Evolutionary conservation across 2,329 filamentous ascomycete genomes (phyloP), one percentile per base, ranked within the genome.

Genomic region (Trichophyton equinum): DNA sequence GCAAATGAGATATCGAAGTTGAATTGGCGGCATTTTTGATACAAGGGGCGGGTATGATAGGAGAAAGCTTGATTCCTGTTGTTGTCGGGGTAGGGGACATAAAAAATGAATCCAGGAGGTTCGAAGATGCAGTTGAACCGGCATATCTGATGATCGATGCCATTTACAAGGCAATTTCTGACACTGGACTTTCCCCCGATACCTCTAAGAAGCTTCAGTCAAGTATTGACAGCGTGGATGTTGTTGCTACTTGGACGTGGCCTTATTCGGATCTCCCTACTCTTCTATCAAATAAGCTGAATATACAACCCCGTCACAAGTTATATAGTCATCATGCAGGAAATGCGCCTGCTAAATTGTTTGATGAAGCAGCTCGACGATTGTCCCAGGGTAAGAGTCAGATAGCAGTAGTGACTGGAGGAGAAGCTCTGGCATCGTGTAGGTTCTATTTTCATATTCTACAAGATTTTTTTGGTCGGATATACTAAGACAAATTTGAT

Each of bases 211-310:
- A 74, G 0, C 69, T 85, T 0, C 76, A 77, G 62, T 67, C 73
- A 0, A 69, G 71, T 0, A 79, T 85, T 58, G 83, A 86, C 67
- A 82, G 79, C 65, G 75, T 87, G 49, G 75, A 79, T 51, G 78
- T 85, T 4, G 82, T 86, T 8, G 77, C 76, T 47, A 82, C 81
- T 0, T 87, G 84, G 84, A 85, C 84, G 0, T 86, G 84, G 84
- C 79, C 81, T 0, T 87, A 87, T 67, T 71, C 76, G 0, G 79
- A 87, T 67, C 70, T 86, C 1, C 82, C 84, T 0, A 76, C 74
- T 4, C 71, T 82, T 0, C 68, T 88, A 4, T 75, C 79, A 0
- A 65, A 78, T 44, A 77, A 74, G 42, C 69, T 87, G 2, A 75
- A 74, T 0, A 72, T 82, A 2, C 68, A 76, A 1, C 74, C 80